Conservation (phyloP, 2,329 filamentous ascomycete species). For the Albophoma yamanashiensis region DNA sequence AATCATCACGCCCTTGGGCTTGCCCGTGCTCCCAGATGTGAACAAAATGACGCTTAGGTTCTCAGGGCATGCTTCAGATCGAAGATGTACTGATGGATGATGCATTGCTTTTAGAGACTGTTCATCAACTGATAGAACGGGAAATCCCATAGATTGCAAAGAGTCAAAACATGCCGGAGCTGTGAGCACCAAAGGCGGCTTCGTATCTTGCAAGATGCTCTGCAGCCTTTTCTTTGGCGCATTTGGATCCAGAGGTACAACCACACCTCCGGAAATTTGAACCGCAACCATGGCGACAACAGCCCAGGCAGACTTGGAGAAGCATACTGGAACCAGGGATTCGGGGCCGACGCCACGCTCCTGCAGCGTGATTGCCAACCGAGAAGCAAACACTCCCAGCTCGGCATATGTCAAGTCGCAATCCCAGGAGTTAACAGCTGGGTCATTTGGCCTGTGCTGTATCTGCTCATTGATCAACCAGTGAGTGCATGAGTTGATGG, state of each 20-base stretch:
- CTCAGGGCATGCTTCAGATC: background rate
- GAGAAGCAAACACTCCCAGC: background rate
- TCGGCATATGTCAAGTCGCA: background rate
- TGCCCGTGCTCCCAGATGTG: background rate
- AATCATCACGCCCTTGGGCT: background rate
- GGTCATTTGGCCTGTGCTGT: background rate
- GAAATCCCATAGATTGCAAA: background rate
- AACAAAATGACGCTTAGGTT: background rate
- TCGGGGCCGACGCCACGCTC: background rate
- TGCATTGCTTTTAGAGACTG: background rate
- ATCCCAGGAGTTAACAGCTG: background rate
- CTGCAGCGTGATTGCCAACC: background rate
- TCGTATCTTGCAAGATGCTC: background rate
- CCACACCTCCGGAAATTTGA: background rate
- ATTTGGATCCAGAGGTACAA: background rate
- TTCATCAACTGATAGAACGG: background rate
- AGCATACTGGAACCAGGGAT: background rate
- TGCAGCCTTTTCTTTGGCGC: background rate
- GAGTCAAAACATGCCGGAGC: background rate
- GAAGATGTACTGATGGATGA: background rate
- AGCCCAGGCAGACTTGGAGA: background rate
- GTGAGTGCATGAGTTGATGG: background rate
- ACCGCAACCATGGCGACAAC: background rate
- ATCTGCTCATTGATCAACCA: background rate
- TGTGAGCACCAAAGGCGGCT: background rate